Evolutionary conservation across 2,329 filamentous ascomycete genomes (phyloP).

Genomic region (Fusarium redolens): DNA sequence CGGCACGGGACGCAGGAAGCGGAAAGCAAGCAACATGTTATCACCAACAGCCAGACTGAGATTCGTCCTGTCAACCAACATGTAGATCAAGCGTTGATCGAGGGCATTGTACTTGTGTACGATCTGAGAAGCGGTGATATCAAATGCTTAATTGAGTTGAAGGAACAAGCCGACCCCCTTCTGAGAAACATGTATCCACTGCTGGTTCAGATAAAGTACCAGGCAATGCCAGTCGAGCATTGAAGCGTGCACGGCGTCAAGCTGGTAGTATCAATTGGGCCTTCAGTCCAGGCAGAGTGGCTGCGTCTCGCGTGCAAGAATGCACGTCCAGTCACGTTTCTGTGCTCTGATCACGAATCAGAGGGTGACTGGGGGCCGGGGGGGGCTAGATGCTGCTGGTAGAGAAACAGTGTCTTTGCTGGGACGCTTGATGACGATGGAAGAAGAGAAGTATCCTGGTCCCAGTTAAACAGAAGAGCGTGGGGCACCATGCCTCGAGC

Average conservation of each 20-base stretch:
- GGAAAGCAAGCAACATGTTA: conserved; percentile 18
- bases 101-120: background rate
- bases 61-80: conserved; percentile 1
- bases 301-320: conserved; percentile 35
- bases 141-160: conserved; percentile 16
- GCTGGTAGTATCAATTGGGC: conserved; percentile 15
- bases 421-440: conserved; percentile 32
- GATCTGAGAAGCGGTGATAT: background rate
- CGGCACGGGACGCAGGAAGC: conserved; percentile 35
- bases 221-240: conserved; percentile 8
- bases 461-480: conserved; percentile 19
- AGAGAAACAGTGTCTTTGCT: conserved; percentile 18
- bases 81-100: conserved; percentile 17
- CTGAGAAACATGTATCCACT: conserved; percentile 15
- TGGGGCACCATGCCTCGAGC: conserved; percentile 32
- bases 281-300: conserved; percentile 12
- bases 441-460: conserved; percentile 14
- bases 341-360: conserved; percentile 32
- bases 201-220: conserved; percentile 11
- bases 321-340: conserved; percentile 39
- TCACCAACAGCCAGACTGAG: conserved; percentile 12
- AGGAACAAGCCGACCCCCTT: background rate
- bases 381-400: conserved; percentile 15
- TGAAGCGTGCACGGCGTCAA: conserved; percentile 31
- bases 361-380: conserved; percentile 1